Percentiles rank a stretch among this genome's conserved stretches.
Evolutionary conservation across 2,329 filamentous ascomycete species (phyloP).

Genomic region (Penicillium rolfsii): DNA sequence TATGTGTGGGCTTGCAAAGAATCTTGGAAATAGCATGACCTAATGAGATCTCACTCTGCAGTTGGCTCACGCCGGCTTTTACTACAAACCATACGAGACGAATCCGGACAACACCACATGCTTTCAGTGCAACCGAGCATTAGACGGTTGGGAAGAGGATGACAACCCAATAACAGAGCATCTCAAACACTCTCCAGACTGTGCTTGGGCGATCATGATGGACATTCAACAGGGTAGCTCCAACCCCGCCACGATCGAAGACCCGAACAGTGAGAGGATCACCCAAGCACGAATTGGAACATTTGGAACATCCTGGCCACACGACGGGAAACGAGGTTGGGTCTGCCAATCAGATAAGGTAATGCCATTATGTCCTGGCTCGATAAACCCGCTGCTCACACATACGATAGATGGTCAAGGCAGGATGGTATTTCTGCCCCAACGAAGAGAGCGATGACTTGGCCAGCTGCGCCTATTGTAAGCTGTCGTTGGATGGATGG

Average conservation of each 20-base stretch:
- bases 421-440: slow-evolving; percentile 93
- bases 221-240: slow-evolving; percentile 55
- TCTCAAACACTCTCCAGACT: slow-evolving; percentile 76
- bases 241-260: slow-evolving; percentile 60
- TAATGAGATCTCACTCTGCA: slow-evolving; percentile 42
- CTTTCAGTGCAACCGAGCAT: slow-evolving; percentile 79
- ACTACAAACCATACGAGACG: slow-evolving; percentile 73
- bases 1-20: slow-evolving; percentile 41
- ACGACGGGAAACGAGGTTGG: slow-evolving; percentile 86
- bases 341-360: slow-evolving; percentile 88
- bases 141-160: slow-evolving; percentile 89
- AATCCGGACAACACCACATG: slow-evolving; percentile 88
- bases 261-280: slow-evolving; percentile 74
- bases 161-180: slow-evolving; percentile 87
- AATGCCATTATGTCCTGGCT: slow-evolving; percentile 29
- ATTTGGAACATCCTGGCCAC: slow-evolving; percentile 83
- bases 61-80: slow-evolving; percentile 91
- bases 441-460: slow-evolving; percentile 82
- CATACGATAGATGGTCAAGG: slow-evolving; percentile 72
- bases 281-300: slow-evolving; percentile 78
- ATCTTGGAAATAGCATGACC: slow-evolving; percentile 9
- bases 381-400: slow-evolving; percentile 16
- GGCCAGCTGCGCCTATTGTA: slow-evolving; percentile 89
- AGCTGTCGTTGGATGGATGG: slow-evolving; percentile 89
- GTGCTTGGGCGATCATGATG: slow-evolving; percentile 82